These are phyloP conservation scores for Xylariaceae sp. DNA, from an alignment of 2,329 filamentous ascomycete genomes.

Conservation along the genomic window DNA sequence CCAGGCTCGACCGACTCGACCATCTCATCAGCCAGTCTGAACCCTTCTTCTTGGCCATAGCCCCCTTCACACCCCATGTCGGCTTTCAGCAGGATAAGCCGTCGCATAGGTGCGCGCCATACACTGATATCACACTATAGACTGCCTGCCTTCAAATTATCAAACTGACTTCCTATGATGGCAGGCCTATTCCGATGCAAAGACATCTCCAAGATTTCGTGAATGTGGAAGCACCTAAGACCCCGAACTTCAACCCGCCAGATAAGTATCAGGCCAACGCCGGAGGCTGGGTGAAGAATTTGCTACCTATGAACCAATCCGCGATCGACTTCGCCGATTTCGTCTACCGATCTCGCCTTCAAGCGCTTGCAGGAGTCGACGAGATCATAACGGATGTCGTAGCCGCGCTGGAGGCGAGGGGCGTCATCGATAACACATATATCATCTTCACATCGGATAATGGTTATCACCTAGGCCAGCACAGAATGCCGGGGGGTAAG, in stretches of 20 bases:
- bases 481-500: conserved; percentile 30
- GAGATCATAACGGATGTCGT: conserved; percentile 7
- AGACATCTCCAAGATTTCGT: no score
- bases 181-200: no score
- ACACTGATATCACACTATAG: not conserved
- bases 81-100: conserved; percentile 1
- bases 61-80: conserved; percentile 5
- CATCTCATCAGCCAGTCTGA: not conserved
- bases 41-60: conserved; percentile 2
- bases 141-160: no score
- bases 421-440: not conserved
- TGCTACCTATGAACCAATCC: conserved; percentile 5
- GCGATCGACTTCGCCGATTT: conserved; percentile 7
- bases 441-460: conserved; percentile 25
- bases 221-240: not conserved
- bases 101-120: conserved; percentile 4
- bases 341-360: conserved; percentile 5
- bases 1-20: conserved; percentile 4
- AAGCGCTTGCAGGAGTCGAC: conserved; percentile 2
- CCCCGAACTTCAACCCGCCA: conserved; percentile 5
- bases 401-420: not conserved
- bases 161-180: not conserved
- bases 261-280: conserved; percentile 3
- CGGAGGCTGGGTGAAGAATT: conserved; percentile 4
- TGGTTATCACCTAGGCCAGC: conserved; percentile 30